These are phyloP conservation scores for Abrus pulchellus DNA, from an alignment of 306 rosid species.

Conservation along the genomic window DNA sequence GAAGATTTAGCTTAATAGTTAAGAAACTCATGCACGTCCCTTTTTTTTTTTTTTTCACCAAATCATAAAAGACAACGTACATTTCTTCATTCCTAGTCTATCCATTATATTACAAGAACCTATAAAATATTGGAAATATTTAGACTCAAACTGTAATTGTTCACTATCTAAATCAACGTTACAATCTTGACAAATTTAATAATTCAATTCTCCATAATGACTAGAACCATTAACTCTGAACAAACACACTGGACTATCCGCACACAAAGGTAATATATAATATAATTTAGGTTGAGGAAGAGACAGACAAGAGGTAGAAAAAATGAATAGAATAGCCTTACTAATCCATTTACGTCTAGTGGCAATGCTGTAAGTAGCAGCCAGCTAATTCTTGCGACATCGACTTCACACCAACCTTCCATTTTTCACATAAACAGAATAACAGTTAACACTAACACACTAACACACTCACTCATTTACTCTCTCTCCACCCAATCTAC, in stretches of 20 bases:
- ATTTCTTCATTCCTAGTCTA: neutral
- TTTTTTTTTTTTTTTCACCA: constrained; percentile 11
- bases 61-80: constrained; percentile 8
- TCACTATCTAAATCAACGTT: neutral
- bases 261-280: neutral
- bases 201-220: neutral
- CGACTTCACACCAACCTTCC: constrained; percentile 74
- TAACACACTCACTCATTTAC: neutral
- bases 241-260: neutral
- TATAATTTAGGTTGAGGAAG: neutral
- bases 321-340: neutral
- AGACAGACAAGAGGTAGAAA: neutral
- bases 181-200: neutral
- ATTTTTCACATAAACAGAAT: constrained; percentile 8
- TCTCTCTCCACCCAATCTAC: neutral
- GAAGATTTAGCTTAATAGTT: constrained; percentile 47
- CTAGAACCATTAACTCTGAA: neutral
- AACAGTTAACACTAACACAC: neutral
- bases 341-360: constrained; percentile 29
- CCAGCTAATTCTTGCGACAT: constrained; percentile 68
- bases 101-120: neutral
- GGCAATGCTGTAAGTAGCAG: constrained; percentile 60
- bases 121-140: constrained; percentile 4
- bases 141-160: neutral
- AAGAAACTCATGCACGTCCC: constrained; percentile 47